phyloP scores from a whole-genome alignment of 495 filamentous ascomycete genomes.

The Cudoniella acicularis region DNA sequence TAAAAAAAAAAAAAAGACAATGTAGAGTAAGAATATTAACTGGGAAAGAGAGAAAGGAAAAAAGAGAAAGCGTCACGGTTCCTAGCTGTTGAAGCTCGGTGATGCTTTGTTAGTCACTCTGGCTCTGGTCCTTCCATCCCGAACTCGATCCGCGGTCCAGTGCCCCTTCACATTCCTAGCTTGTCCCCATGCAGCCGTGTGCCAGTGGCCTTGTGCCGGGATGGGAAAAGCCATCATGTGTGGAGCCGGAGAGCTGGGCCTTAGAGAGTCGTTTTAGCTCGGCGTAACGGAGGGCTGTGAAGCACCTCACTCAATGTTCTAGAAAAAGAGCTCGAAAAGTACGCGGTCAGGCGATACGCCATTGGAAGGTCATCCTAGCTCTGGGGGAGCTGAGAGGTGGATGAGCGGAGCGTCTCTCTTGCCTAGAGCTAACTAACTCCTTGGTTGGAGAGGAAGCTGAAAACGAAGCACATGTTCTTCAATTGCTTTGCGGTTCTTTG shows the following conservation, averaged over 20 bases:
- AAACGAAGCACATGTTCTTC: not conserved
- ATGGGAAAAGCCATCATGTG: conserved; percentile 1
- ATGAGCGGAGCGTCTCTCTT: too few relatives aligned
- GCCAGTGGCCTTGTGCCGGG: not conserved
- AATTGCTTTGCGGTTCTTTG: not conserved
- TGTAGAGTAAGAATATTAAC: not conserved
- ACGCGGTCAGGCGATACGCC: not conserved
- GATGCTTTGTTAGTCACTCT: not conserved
- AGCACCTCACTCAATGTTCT: too few relatives aligned
- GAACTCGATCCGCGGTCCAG: not conserved
- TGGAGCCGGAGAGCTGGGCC: conserved; percentile 6
- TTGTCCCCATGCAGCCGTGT: not conserved
- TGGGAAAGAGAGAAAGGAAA: not conserved
- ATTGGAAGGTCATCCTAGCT: too few relatives aligned
- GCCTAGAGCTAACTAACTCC: too few relatives aligned
- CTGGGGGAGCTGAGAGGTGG: too few relatives aligned
- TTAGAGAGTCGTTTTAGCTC: not conserved
- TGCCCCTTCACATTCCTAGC: not conserved
- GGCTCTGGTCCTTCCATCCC: not conserved
- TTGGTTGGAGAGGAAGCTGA: too few relatives aligned
- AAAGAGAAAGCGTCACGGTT: not conserved
- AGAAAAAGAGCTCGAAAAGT: not conserved
- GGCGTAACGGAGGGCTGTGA: conserved; percentile 9
- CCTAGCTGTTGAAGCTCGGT: not conserved
- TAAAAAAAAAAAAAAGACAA: not conserved